Evolutionary conservation across 2,329 filamentous ascomycete species (phyloP).

Genomic region (Coniella lustricola): DNA sequence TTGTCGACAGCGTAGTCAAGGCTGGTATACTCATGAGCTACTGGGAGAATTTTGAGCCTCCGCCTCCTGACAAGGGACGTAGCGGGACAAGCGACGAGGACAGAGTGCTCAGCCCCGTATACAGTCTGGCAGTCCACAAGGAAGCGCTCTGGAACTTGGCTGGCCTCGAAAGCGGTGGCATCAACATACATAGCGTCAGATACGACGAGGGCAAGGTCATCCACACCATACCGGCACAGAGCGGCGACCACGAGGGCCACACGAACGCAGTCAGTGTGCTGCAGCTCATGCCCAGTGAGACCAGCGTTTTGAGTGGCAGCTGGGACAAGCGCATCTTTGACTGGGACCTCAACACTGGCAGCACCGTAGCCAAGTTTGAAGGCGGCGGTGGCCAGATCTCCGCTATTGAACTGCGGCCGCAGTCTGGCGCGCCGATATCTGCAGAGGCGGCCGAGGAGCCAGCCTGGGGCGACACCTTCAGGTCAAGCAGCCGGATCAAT

Average conservation of each 20-base stretch:
- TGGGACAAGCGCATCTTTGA: constrained; percentile 95
- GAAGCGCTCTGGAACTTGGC: constrained; percentile 87
- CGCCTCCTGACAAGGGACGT: constrained; percentile 25
- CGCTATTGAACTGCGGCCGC: constrained; percentile 75
- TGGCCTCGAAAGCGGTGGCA: constrained; percentile 81
- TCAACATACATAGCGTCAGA: constrained; percentile 87
- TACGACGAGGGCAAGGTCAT: constrained; percentile 94
- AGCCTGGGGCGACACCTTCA: constrained; percentile 59
- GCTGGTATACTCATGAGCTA: constrained; percentile 91
- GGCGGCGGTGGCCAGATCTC: constrained; percentile 79
- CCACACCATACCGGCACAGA: constrained; percentile 58
- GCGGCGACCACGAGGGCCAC: constrained; percentile 38
- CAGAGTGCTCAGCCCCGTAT: constrained; percentile 74
- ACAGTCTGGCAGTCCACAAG: constrained; percentile 86
- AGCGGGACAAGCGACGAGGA: constrained; percentile 43
- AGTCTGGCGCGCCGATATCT: constrained; percentile 68
- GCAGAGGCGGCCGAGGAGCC: constrained; percentile 58
- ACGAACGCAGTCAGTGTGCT: constrained; percentile 88
- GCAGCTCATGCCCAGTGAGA: constrained; percentile 75
- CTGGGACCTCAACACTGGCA: constrained; percentile 89
- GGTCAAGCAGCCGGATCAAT: constrained; percentile 67
- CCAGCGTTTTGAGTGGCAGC: constrained; percentile 79
- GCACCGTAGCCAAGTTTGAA: constrained; percentile 67
- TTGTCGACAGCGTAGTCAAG: constrained; percentile 95
- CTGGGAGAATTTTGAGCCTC: constrained; percentile 92